phyloP scores from a whole-genome alignment of 139 green algal genomes.

The Medakamo hakoo region DNA sequence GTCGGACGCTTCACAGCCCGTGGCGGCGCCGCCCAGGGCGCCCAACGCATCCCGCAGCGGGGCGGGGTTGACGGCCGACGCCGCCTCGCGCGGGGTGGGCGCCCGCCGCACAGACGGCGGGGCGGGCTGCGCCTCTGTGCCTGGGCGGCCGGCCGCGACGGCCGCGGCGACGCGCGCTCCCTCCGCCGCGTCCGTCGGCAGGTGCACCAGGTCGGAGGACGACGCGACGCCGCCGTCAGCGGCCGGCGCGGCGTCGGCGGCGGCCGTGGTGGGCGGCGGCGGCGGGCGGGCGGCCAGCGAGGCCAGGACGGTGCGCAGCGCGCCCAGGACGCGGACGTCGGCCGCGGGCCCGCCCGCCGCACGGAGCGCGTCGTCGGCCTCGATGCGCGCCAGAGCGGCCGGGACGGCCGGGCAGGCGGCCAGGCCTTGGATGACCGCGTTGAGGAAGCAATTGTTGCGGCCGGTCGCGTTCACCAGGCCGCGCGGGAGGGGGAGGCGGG shows the following conservation, averaged over 20 bases:
- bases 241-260: background rate
- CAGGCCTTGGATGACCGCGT: conserved; percentile 51
- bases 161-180: background rate
- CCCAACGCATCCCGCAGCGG: conserved; percentile 53
- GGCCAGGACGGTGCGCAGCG: conserved; percentile 29
- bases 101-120: too few species aligned
- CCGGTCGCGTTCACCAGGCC: conserved; percentile 9
- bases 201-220: too few species aligned
- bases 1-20: conserved; percentile 35
- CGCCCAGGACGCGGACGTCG: conserved; percentile 24
- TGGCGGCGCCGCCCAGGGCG: conserved; percentile 19
- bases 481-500: background rate
- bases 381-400: conserved; percentile 19
- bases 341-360: conserved; percentile 2
- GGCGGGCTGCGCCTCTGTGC: too few species aligned
- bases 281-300: background rate
- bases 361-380: background rate
- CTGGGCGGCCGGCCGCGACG: too few species aligned
- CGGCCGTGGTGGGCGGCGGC: background rate
- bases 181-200: too few species aligned
- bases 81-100: background rate
- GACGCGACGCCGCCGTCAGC: too few species aligned
- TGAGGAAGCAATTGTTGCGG: conserved; percentile 66
- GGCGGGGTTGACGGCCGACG: conserved; percentile 26
- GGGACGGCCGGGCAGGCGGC: conserved; percentile 46